A percentile compares a stretch with the other conserved stretches of the same genome.
Conservation (phyloP, 2,329 filamentous ascomycete species). For the Talaromyces amestolkiae region DNA sequence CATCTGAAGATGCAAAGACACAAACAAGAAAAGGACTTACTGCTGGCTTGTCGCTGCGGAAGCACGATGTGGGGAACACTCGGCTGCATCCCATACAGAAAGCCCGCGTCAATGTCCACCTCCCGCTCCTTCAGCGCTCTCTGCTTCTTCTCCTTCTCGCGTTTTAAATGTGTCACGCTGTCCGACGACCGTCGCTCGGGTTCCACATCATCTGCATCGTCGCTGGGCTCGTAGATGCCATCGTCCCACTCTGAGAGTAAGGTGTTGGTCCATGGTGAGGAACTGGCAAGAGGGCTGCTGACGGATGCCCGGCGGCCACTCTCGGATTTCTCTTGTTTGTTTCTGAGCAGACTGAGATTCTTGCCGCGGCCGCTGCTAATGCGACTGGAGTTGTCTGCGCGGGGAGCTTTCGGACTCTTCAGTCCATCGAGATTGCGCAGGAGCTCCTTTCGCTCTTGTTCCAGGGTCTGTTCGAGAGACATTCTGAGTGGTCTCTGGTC, state of each 20-base stretch:
- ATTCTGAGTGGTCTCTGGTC: constrained; percentile 41
- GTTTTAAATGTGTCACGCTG: constrained; percentile 25
- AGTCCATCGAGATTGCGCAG: constrained; percentile 56
- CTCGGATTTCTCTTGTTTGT: constrained; percentile 2
- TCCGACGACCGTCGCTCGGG: constrained; percentile 36
- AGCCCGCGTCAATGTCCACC: constrained; percentile 30
- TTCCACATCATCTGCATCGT: constrained; percentile 35
- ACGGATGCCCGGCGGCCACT: constrained; percentile 38
- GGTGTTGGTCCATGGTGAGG: constrained; percentile 26
- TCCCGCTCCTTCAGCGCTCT: constrained; percentile 24
- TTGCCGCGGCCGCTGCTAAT: constrained; percentile 63
- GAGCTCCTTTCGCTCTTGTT: constrained; percentile 74
- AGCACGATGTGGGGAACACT: constrained; percentile 44
- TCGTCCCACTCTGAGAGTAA: constrained; percentile 27
- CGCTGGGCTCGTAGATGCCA: constrained; percentile 29
- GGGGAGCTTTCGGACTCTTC: constrained; percentile 46
- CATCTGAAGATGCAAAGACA: background rate
- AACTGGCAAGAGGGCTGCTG: constrained; percentile 22
- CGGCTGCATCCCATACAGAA: constrained; percentile 48
- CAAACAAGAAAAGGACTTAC: background rate
- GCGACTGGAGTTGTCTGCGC: constrained; percentile 46
- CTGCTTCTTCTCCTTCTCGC: constrained; percentile 20
- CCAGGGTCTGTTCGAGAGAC: constrained; percentile 73
- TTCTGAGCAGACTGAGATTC: constrained; percentile 12
- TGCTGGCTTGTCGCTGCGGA: constrained; percentile 28